phyloP scores from a whole-genome alignment of 164 flowering plant species.

The Macadamia integrifolia region DNA sequence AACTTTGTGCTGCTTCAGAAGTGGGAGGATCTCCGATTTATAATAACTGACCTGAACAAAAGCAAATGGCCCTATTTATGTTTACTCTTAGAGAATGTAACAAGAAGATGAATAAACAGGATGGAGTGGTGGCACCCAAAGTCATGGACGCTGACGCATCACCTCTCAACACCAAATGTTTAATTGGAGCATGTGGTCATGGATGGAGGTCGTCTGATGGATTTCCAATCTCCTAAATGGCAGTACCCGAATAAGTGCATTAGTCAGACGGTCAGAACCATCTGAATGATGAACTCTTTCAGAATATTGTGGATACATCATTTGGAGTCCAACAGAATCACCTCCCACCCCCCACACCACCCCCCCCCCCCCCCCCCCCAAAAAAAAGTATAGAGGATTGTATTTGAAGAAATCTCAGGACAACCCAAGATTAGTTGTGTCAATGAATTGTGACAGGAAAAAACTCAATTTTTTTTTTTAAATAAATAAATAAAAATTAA shows the following conservation, averaged over 20 bases:
- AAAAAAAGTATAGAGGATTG: not conserved
- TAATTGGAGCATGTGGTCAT: not conserved
- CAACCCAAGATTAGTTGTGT: not conserved
- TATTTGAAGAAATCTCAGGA: not conserved
- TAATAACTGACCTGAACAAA: slow-evolving; percentile 51
- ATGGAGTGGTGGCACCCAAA: not conserved
- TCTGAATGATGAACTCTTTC: not conserved
- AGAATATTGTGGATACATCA: not conserved
- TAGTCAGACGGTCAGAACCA: not conserved
- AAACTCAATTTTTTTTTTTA: not conserved
- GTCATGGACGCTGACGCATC: not conserved
- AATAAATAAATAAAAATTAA: not conserved
- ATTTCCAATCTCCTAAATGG: not conserved
- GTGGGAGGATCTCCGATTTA: slow-evolving; percentile 50
- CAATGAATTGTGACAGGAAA: not conserved
- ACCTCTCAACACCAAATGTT: not conserved
- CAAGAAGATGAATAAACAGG: not conserved
- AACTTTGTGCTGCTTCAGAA: slow-evolving; percentile 64
- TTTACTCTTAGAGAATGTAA: not conserved
- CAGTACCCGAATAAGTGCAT: not conserved
- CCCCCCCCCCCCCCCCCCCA: no score
- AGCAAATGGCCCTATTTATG: not conserved
- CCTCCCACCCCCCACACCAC: no score
- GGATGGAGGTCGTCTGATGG: not conserved
- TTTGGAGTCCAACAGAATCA: not conserved